Evolutionary conservation across 2,329 filamentous ascomycete species (phyloP), one percentile per base, ranked within the genome.

Genomic region (Emericellopsis atlantica): DNA sequence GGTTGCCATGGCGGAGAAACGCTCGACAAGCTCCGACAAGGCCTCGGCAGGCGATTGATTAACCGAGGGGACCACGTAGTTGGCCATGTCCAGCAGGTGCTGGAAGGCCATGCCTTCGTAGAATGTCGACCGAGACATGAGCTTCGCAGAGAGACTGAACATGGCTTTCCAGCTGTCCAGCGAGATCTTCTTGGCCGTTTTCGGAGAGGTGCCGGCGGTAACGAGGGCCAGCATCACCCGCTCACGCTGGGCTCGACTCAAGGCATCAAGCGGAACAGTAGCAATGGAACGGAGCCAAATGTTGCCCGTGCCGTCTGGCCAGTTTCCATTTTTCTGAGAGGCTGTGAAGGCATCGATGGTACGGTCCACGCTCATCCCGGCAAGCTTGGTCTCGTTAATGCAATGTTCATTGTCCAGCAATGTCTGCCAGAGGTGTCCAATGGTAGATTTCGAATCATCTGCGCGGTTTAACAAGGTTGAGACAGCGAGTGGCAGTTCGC

Each of bases 61-160:
- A 21, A 46, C 55, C 18, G n/a, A 35, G 10, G 32, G 18, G 16
- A 23, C 16, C 38, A 18, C 38, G 43, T 61, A 47, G 6, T 61
- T 52, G 2, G 61, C 61, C 8, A 60, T 45, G 5, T 54, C 51
- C 3, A 58, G 50, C 5, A 64, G 53, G 40, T 63, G 52, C 1
- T 50, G 46, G 39, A 66, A 74, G 2, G 44, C 50, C 56, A 74
- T 64, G 1, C 53, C 58, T 46, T 69, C 57, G 46, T 74, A 70
- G 42, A 72, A 72, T 0, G 69, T 72, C 1, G 71, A 62, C n/a
- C 62, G 60, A 5, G 55, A 52, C 64, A 74, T 71, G 21, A 74
- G 53, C 48, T 70, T 74, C 3, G 62, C 52, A 46, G 66, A 62
- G 37, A 76, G 48, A 16, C 63, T 60, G 6, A 76, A 53, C 5